Evolutionary conservation across 257 asterid species (phyloP), one percentile per base, ranked within the genome.

Genomic region (Forsythia suspensa): DNA sequence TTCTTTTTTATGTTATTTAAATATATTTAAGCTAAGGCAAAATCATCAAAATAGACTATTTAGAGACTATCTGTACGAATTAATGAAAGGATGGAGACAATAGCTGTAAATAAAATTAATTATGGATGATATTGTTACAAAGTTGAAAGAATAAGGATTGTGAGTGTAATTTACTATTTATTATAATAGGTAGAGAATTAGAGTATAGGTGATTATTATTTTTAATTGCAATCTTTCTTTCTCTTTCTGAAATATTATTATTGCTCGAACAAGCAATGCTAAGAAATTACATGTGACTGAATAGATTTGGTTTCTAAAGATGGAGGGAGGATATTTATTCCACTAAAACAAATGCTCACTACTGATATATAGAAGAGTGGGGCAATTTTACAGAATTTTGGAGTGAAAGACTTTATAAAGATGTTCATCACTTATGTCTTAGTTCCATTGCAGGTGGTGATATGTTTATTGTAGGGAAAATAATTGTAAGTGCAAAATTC

Each of bases 391-490:
- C 34, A 29, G 0, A 79, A 79, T 77, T 84, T 84, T 76, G 83
- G 87, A 78, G 78, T 76, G 44, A 76, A 73, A 83, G 86, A 85
- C 34, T 29, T 29, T 83, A 82, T 81, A 88, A 84, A 82, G 96
- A 86, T 90, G 85, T 86, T 95, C 95, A 91, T 95, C 97, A 90
- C 91, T 88, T 78, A 83, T 92, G 87, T 90, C 93, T 91, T 95
- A 90, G 86, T 91, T 88, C 88, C 75, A 80, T 92, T 91, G 99
- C 97, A 91, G 97, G 99, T 93, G 79, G 34, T 89, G 91, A 92
- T 87, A 82, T 84, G 79, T 85, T 79, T 88, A 90, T 82, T 88
- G 99, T 87, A 90, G n/a, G n/a, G n/a, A n/a, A n/a, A n/a, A n/a
- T n/a, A 91, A 89, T 90, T 88, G 86, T 89, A 87, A 91, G 91